Evolutionary conservation across 805 yeast species (phyloP), one percentile per base, ranked within the genome.

Genomic region (Metschnikowia lachancei): DNA sequence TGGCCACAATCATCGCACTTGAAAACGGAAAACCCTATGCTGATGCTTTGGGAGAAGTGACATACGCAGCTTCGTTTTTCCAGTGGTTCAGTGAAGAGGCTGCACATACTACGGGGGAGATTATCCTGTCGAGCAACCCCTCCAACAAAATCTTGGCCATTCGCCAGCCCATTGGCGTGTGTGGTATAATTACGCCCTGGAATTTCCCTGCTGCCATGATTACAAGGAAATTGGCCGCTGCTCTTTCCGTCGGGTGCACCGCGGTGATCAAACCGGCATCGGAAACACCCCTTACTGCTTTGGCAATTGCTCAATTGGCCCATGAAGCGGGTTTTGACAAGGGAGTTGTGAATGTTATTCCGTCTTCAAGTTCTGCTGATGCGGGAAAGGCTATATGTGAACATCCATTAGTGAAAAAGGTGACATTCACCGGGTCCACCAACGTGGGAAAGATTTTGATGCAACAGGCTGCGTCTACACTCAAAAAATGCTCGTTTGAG

Each of bases 11-110:
- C 40, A 70, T 82, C 43, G 80, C 86, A 13, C 64, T 79, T 51
- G 95, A 86, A 60, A 87, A 86, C 60, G 95, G 95, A 30, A 86
- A 86, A 64, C 78, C 91, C 1, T 64, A 74, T 12, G 75, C 80
- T 1, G 94, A 86, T 60, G 83, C 92, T n/a, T 60, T 67, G 41
- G 91, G 90, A 4, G 94, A 86, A 61, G 74, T 85, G 24, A 62
- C 58, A 41, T 81, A 82, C 55, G 83, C 85, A 9, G 84, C 88
- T 1, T 78, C 87, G 6, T 90, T 85, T 65, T 85, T 87, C 63
- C 90, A 88, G 60, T 91, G 97, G 97, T 91, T 82, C 61, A 75
- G 95, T 28, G 94, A 85, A 63, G 87, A 82, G 55, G 92, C 92
- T 7, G 86, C 89, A 33, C 75, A 89, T 55, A 64, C 78, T 22